Conservation (phyloP, 306 rosid genomes). For the Albizia julibrissin region DNA sequence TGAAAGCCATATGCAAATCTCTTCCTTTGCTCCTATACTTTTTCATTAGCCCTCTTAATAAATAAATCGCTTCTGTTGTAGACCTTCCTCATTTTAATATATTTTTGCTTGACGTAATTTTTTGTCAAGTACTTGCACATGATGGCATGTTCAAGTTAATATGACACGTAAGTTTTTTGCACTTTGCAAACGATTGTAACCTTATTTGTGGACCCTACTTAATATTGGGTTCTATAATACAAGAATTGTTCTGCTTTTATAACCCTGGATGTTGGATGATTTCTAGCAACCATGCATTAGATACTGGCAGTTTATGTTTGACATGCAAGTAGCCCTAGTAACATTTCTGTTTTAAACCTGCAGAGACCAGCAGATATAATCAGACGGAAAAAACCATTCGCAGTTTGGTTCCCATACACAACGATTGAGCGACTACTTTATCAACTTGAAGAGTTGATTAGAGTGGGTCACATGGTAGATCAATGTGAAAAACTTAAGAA, state of each 20-base stretch:
- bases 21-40: too few relatives aligned
- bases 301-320: not conserved
- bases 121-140: not conserved
- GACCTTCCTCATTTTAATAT: not conserved
- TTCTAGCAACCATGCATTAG: not conserved
- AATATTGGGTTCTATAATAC: not conserved
- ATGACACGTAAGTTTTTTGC: not conserved
- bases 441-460: constrained; percentile 72
- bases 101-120: not conserved
- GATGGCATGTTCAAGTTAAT: not conserved
- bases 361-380: constrained; percentile 79
- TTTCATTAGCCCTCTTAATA: too few relatives aligned
- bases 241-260: not conserved
- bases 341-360: constrained; percentile 20
- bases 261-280: not conserved
- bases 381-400: constrained; percentile 75
- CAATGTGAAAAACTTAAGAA: constrained; percentile 73
- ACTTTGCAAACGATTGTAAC: not conserved
- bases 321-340: constrained; percentile 13
- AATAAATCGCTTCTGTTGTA: too few relatives aligned
- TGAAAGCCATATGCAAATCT: too few relatives aligned
- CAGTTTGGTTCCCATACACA: constrained; percentile 89
- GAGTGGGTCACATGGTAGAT: constrained; percentile 80
- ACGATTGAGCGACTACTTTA: constrained; percentile 68
- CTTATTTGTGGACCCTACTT: not conserved